Evolutionary conservation across 495 filamentous ascomycete genomes (phyloP), one percentile per base, ranked within the genome.

Genomic region (Trichocladium uniseriatum): DNA sequence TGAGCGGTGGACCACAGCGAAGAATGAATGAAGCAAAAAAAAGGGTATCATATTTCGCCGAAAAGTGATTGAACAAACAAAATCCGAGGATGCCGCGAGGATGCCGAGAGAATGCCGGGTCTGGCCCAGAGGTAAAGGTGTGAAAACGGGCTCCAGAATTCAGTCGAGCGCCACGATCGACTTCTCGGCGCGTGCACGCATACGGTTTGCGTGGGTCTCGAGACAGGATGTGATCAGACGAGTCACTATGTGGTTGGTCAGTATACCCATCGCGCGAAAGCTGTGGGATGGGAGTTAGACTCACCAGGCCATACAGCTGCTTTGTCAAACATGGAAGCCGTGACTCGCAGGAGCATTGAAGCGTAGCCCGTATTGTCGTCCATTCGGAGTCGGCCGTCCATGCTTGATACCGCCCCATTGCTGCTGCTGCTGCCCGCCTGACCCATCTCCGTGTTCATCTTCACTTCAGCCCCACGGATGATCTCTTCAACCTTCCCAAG

Each of bases 261-360:
- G 59, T 38, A 52, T 2, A 8, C 21, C n/a, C 31, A 21, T 43
- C 31, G 31, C 9, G 5, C 5, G 31, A 14, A 4, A 10, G 31
- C 3, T 10, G 2, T 8, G 31, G 41, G 45, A 38, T 50, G 8
- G 24, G 8, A 27, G 3, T 4, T 4, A 27, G 4, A 72, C 79
- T 71, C 73, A 91, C 88, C 81, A 65, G 91, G 91, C 91, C 91
- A 98, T 14, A 95, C 86, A 56, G 86, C 81, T 52, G 86, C 84
- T 63, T 88, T 83, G 53, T 92, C 89, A 49, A 98, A 78, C 76
- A 95, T 84, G 67, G 84, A 85, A 14, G 91, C 89, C 53, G 87
- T 92, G 45, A 91, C 79, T 56, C 84, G 75, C 57, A 97, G 70
- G 49, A 97, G 83, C 71, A 92, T 94, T 57, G 84, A 81, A 35